Base-by-base conservation (phyloP, 2,329 filamentous ascomycete species). In the Immersiporthe knoxdaviesiana region DNA sequence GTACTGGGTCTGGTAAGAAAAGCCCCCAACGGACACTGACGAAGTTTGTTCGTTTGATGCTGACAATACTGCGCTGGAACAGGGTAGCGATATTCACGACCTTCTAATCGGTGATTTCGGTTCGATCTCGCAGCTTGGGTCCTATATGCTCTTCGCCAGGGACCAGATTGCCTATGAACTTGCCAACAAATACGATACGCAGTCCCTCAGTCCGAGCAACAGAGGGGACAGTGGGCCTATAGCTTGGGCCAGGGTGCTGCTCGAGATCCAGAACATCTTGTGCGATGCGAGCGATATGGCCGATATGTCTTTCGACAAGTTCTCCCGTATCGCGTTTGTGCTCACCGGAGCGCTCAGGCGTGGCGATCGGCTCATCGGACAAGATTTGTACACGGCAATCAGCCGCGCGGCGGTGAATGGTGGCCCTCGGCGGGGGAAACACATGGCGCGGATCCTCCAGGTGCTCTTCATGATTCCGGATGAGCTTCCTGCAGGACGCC, bases 391-490 rank as follows among this genome's bases (percentile, higher is more conserved):
- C 63, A n/a, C 56, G 32, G 65, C 70, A 3, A 44, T 71, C 8
- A 44, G 64, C 47, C 61, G 47, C 24, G 67, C 70, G 35, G 61
- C 70, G 14, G 61, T 59, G 7, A 67, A 60, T n/a, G 37, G 65
- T 18, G 67, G 63, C 52, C 41, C 27, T 27, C 41, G n/a, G 14
- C 65, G 35, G 18, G 83, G 82, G 16, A 76, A 81, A 63, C 75
- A 76, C 10, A 78, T 86, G 60, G 81, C 81, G 1, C 78, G 79
- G 5, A 78, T 79, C 0, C 74, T 85, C 21, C 81, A 84, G 35
- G 77, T 80, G 64, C 74, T 85, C 11, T 79, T 84, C 56, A 79
- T 3, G 77, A 80, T 24, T 58, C 70, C 24, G 21, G 63, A 27
- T 21, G 61, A 59, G 66, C 16, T 41, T 61, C 5, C 63, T 71